Percentiles rank a stretch among this genome's conserved stretches.
These are phyloP conservation scores for Collybiopsis confluens DNA, from an alignment of 768 basidiomycete genomes.

Conservation along the genomic window DNA sequence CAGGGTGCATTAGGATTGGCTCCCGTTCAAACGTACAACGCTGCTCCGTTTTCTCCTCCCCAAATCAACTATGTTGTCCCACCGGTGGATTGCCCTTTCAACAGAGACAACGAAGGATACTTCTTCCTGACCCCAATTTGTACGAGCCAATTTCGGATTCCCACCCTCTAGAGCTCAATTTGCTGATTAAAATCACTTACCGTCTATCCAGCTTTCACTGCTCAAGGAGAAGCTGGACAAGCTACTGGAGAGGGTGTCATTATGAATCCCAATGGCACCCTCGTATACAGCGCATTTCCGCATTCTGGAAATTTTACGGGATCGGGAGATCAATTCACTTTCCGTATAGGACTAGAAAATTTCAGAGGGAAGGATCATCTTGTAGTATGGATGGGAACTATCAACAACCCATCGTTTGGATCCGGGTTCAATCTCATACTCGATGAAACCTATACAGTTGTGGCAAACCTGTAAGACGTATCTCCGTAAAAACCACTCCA, in stretches of 20 bases:
- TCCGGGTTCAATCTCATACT: slow-evolving; percentile 1
- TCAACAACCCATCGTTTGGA: neutral
- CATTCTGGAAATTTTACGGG: no score
- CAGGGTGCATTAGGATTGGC: neutral
- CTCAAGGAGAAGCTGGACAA: no score
- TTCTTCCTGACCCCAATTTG: neutral
- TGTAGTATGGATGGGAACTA: neutral
- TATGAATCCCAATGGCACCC: slow-evolving; percentile 4
- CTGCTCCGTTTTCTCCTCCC: neutral
- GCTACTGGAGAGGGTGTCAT: neutral
- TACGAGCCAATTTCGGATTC: neutral
- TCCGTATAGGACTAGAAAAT: neutral
- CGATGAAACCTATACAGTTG: neutral
- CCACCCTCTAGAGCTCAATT: neutral
- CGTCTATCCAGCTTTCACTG: neutral
- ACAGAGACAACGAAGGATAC: neutral
- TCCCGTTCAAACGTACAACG: neutral
- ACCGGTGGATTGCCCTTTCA: neutral
- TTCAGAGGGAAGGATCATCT: neutral
- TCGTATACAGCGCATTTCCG: neutral
- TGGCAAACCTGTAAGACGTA: neutral
- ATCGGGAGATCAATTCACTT: neutral
- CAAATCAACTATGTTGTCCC: neutral
- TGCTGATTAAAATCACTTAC: no score
- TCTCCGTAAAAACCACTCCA: neutral